Percentiles rank a stretch among this genome's conserved stretches.
Conservation (phyloP, 164 flowering plant genomes). For the Sextonia rubra region DNA sequence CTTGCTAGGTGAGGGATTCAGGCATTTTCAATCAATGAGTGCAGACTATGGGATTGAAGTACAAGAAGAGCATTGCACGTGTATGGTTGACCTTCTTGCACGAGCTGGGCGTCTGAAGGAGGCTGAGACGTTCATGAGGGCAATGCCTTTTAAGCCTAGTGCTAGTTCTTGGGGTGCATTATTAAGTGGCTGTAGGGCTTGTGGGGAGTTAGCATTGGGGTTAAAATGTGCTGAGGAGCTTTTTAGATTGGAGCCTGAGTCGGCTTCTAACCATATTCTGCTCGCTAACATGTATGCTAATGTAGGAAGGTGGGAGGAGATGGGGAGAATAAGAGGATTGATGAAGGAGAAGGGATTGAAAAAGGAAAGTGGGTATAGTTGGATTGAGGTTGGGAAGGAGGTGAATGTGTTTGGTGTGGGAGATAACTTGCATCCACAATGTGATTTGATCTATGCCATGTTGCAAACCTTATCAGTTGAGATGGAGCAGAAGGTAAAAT, state of each 20-base stretch:
- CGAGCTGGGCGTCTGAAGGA: slow-evolving; percentile 19
- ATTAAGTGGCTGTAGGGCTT: slow-evolving; percentile 13
- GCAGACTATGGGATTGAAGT: slow-evolving; percentile 10
- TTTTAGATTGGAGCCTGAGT: slow-evolving; percentile 17
- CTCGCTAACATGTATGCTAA: slow-evolving; percentile 25
- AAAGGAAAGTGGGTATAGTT: slow-evolving; percentile 23
- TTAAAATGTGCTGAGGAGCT: slow-evolving; percentile 19
- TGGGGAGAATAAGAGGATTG: slow-evolving; percentile 15
- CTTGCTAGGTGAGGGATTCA: slow-evolving; percentile 15
- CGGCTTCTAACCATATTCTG: slow-evolving; percentile 18
- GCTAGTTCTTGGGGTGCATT: slow-evolving; percentile 23
- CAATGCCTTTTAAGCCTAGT: slow-evolving; percentile 21
- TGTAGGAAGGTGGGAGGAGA: slow-evolving; percentile 19
- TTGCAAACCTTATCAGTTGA: slow-evolving; percentile 9
- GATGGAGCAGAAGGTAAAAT: slow-evolving; percentile 1
- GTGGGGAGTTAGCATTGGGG: slow-evolving; percentile 13
- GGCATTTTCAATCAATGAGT: slow-evolving; percentile 13
- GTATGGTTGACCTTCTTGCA: slow-evolving; percentile 16
- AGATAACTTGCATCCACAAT: slow-evolving; percentile 19
- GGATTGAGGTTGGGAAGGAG: slow-evolving; percentile 17
- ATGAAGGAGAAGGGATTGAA: slow-evolving; percentile 17
- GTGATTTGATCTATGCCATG: slow-evolving; percentile 10
- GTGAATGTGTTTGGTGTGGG: slow-evolving; percentile 20
- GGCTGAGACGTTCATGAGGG: slow-evolving; percentile 16
- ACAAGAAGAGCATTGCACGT: slow-evolving; percentile 15